A percentile compares a stretch with the other conserved stretches of the same genome.
phyloP scores from a whole-genome alignment of 306 rosid species.

The Chamaecrista fasciculata region DNA sequence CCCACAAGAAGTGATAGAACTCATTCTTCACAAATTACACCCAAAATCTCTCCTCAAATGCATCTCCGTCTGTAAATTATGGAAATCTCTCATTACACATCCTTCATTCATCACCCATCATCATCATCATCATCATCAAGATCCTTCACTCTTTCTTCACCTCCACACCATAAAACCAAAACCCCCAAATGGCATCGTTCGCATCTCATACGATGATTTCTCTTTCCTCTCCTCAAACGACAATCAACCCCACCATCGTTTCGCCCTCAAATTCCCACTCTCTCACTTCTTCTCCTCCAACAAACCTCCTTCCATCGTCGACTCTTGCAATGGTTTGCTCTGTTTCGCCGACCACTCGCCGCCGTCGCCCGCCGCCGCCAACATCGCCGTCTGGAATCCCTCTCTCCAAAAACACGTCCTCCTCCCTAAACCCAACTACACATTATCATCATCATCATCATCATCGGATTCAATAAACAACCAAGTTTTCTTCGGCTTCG shows the following conservation, averaged over 20 bases:
- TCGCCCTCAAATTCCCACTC: not conserved
- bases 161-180: not conserved
- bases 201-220: not conserved
- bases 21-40: not conserved
- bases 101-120: not conserved
- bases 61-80: not conserved
- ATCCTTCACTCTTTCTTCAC: not conserved
- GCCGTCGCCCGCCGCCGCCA: too few relatives aligned
- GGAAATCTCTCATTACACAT: slow-evolving; percentile 5
- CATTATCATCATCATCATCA: too few relatives aligned
- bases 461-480: too few relatives aligned
- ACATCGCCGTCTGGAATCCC: slow-evolving; percentile 7
- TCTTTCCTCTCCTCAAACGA: not conserved
- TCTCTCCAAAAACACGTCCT: not conserved
- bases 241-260: not conserved
- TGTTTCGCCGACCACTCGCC: not conserved
- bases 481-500: not conserved
- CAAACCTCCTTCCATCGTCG: not conserved
- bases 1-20: not conserved
- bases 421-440: slow-evolving; percentile 5
- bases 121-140: not conserved
- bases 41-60: slow-evolving; percentile 3
- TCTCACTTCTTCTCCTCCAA: not conserved
- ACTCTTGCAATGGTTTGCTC: slow-evolving; percentile 12
- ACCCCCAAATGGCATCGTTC: too few relatives aligned